Evolutionary conservation across 1,139 yeast genomes (phyloP).

Genomic region (Dujonia santamariae): DNA sequence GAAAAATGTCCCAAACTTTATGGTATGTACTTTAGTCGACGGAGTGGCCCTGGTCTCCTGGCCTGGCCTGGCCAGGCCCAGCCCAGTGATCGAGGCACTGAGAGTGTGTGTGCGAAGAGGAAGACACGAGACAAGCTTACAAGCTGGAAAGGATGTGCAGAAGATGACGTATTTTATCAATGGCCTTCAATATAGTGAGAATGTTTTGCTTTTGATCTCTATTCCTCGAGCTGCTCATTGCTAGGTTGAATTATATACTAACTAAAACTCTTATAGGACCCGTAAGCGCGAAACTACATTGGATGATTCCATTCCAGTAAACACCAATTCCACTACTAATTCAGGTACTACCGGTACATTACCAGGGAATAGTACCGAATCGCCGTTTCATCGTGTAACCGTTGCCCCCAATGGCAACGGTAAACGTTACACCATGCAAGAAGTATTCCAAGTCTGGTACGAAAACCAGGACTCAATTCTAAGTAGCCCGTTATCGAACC

Average conservation of each 20-base stretch:
- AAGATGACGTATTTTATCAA: neutral
- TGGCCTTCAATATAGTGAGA: no score
- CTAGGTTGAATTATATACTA: no score
- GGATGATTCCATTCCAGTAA: neutral
- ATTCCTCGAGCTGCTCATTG: no score
- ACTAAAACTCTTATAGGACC: conserved; percentile 3
- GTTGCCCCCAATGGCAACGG: conserved; percentile 40
- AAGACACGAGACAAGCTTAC: no score
- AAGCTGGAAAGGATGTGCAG: neutral
- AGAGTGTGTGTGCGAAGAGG: no score
- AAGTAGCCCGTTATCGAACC: conserved; percentile 12
- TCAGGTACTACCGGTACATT: neutral
- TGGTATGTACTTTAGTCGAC: conserved; percentile 10
- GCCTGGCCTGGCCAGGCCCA: no score
- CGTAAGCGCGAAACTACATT: conserved; percentile 1
- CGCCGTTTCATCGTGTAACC: conserved; percentile 11
- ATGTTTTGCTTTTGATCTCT: no score
- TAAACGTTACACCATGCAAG: conserved; percentile 46
- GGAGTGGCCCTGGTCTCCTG: no score
- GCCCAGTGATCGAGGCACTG: no score
- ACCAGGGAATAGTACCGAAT: conserved; percentile 4
- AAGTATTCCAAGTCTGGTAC: conserved; percentile 53
- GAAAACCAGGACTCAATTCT: conserved; percentile 38
- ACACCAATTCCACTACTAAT: neutral
- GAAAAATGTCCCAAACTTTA: conserved; percentile 9